A percentile compares a stretch with the other conserved stretches of the same genome.
These are phyloP conservation scores for Xylariaceae sp. DNA, from an alignment of 2,329 filamentous ascomycete species.

Conservation along the genomic window DNA sequence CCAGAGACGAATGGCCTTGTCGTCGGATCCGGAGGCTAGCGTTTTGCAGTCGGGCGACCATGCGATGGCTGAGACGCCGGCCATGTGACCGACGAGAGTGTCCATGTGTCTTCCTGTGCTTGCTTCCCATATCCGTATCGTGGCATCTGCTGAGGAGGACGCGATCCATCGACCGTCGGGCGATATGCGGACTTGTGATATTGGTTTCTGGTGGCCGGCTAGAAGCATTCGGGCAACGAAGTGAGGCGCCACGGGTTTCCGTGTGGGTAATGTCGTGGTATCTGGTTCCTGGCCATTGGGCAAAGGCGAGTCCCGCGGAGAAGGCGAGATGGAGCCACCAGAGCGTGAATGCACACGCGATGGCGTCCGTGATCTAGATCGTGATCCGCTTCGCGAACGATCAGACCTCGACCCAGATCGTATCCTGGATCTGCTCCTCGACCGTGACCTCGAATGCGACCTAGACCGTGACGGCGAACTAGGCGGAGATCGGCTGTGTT, in stretches of 20 bases:
- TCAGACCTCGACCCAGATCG: conserved; percentile 18
- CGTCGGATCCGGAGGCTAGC: conserved; percentile 86
- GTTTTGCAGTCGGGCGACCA: conserved; percentile 88
- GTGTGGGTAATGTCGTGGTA: conserved; percentile 30
- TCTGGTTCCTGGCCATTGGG: conserved; percentile 13
- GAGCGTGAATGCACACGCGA: conserved; percentile 16
- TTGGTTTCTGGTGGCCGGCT: conserved; percentile 69
- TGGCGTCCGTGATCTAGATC: conserved; percentile 20
- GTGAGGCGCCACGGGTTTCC: conserved; percentile 53
- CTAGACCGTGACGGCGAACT: conserved; percentile 23
- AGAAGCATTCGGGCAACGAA: conserved; percentile 68
- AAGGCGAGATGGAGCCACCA: conserved; percentile 20
- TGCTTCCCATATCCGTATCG: conserved; percentile 87
- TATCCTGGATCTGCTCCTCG: conserved; percentile 15
- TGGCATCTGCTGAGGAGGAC: conserved; percentile 82
- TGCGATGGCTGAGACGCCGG: conserved; percentile 85
- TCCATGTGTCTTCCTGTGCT: conserved; percentile 72
- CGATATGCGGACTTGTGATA: conserved; percentile 84
- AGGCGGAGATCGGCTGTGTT: conserved; percentile 25
- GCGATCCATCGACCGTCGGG: conserved; percentile 88
- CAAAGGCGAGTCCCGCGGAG: conserved; percentile 21
- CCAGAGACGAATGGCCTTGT: conserved; percentile 95
- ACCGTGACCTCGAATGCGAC: conserved; percentile 10
- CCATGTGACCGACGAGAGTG: conserved; percentile 87
- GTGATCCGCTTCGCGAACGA: conserved; percentile 16